Base-by-base conservation (phyloP, 106 monocot genomes). In the Alisma plantagoaquatica region DNA sequence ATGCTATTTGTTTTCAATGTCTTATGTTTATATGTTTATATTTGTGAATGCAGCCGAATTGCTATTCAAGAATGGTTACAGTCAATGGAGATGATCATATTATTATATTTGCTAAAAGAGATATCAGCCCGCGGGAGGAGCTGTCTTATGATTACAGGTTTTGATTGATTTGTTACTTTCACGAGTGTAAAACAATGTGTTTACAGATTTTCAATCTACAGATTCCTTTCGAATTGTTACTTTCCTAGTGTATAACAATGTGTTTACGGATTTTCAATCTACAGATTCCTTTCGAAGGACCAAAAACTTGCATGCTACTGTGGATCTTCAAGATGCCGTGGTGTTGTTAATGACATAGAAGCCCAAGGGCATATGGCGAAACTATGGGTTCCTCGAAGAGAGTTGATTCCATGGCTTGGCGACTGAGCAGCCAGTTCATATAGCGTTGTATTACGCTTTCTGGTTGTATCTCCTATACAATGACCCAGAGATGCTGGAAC, bases 91-190 rank as follows among this genome's bases (percentile, higher is more conserved):
- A 80, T 51, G 85, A 79, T 29, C 96, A 89, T 70, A 98, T 98
- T 49, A 90, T 90, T 54, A 98, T 98, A 64, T 98, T 84, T 85
- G 96, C 96, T 55, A 98, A 98, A 72, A 78, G 96, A 42, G 96
- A 98, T 46, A 85, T 98, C 32, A 70, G 71, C 31, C 53, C 69
- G 31, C 85, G 89, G 96, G 89, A 98, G 58, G 96, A 98, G 53
- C 50, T 98, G 73, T 75, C 89, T 30, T 98, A 98, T 66, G 96
- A 98, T 47, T 98, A 98, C 57, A 89, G 96, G 96, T 92, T 14
- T 7, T 38, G 35, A 14, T 38, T 14, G 35, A 38, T 38, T 6
- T 6, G 35, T 38, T 6, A 7, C 35, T 38, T 38, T 6, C 6
- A 38, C 6, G 9, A 6, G 6, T 38, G 35, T 38, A 7, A 38